Conservation (phyloP, 2,329 filamentous ascomycete genomes). For the Neonectria punicea region DNA sequence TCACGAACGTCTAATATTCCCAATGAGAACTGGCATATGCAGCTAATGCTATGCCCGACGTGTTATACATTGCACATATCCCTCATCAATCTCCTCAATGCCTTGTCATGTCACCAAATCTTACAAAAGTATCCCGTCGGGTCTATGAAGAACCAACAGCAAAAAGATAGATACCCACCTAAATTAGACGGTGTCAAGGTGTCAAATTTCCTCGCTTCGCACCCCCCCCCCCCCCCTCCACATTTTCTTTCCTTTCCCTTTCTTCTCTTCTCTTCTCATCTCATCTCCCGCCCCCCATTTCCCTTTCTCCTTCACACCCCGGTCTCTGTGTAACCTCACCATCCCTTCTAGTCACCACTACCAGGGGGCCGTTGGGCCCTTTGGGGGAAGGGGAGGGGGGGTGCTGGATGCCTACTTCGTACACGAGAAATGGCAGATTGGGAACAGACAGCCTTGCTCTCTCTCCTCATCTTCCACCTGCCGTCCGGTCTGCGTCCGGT, state of each 20-base stretch:
- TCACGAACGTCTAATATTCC: neutral
- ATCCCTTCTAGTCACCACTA: conserved; percentile 22
- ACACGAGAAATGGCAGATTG: conserved; percentile 11
- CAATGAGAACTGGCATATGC: neutral
- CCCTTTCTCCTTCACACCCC: conserved; percentile 25
- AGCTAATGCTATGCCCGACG: neutral
- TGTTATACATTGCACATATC: neutral
- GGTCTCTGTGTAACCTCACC: conserved; percentile 36
- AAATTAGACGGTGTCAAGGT: conserved; percentile 12
- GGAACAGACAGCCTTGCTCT: conserved; percentile 1
- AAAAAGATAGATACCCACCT: conserved; percentile 26
- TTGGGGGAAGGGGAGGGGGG: neutral
- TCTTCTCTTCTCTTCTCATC: conserved; percentile 17
- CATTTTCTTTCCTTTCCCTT: conserved; percentile 17
- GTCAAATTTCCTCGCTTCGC: conserved; percentile 38
- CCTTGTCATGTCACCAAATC: conserved; percentile 13
- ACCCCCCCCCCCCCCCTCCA: conserved; percentile 28
- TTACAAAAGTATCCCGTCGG: neutral
- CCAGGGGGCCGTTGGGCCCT: neutral
- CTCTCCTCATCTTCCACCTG: neutral
- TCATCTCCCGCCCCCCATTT: conserved; percentile 34
- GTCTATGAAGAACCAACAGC: neutral
- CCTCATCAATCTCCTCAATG: neutral
- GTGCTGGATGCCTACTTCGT: conserved; percentile 28
- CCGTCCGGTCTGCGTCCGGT: neutral